phyloP scores from a whole-genome alignment of 805 yeast species.

The Pichia cephalocereana region DNA sequence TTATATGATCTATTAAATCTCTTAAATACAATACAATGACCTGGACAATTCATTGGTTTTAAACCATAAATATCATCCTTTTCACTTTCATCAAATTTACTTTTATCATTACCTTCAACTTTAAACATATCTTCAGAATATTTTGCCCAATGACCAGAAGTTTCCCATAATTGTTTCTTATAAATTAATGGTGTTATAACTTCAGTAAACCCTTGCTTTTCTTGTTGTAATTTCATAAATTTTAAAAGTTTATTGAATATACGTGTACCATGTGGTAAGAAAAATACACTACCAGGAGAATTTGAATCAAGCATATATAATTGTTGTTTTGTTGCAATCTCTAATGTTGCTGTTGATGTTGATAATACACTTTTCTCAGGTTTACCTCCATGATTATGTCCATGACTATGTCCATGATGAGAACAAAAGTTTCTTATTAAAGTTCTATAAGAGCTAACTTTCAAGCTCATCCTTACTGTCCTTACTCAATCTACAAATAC shows the following conservation, averaged over 20 bases:
- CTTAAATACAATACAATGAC: conserved; percentile 80
- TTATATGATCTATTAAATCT: conserved; percentile 71
- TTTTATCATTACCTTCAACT: conserved; percentile 52
- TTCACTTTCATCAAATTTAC: conserved; percentile 28
- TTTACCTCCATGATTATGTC: conserved; percentile 11
- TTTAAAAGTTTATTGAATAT: conserved; percentile 68
- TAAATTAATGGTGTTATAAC: conserved; percentile 89
- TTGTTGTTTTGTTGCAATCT: conserved; percentile 57
- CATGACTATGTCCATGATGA: not conserved
- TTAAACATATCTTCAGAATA: conserved; percentile 91
- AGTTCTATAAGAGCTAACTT: not conserved
- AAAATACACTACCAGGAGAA: conserved; percentile 90
- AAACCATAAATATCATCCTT: conserved; percentile 50
- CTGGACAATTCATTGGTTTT: conserved; percentile 43
- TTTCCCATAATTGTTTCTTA: conserved; percentile 76
- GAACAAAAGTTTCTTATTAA: conserved; percentile 2
- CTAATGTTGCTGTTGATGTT: conserved; percentile 27
- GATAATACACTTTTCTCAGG: conserved; percentile 8
- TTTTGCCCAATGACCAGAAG: conserved; percentile 93
- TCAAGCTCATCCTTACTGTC: no score
- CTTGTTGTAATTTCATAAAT: conserved; percentile 82
- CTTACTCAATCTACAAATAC: no score
- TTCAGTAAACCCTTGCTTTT: conserved; percentile 76
- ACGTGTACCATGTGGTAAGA: conserved; percentile 86
- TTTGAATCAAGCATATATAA: conserved; percentile 69